Base-by-base conservation (phyloP, 192 early-diverging fungal genomes). In the Geosiphon pyriformis region DNA sequence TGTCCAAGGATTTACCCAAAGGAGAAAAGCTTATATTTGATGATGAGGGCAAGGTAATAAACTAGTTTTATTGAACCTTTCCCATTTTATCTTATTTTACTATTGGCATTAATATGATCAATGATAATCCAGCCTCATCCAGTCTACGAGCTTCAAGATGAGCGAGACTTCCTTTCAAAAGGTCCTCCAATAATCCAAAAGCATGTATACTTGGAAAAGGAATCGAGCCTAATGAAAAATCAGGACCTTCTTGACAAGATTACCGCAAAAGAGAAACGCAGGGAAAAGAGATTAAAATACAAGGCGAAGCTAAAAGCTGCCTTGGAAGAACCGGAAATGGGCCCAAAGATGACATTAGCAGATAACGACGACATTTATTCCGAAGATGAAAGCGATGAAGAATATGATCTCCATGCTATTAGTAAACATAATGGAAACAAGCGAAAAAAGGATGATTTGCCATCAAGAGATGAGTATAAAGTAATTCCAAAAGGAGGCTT, bases 11-110 rank as follows among this genome's bases (percentile, higher is more conserved):
- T 62, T 74, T 79, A 52, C 82, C 87, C 32, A 84, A 80, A 52
- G 82, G 85, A 70, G 76, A 88, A 42, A 91, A 89, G 69, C 60
- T 95, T 8, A 70, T 93, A 49, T 99, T 96, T 78, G 93, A 98
- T 79, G 96, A 99, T 64, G 94, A 96, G 4, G 96, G 96, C 57
- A 85, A 88, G 25, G 87, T 87, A 33, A 74, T 72, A 15, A 23
- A 4, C 32, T 17, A 18, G 7, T 17, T 18, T 49, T 61, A 30
- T 35, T 76, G 8, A 12, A 23, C 17, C 10, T 58, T 77, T 10
- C 20, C 11, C 1, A 32, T 61, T 7, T 49, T 3, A 25, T 29
- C 46, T 17, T 61, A 31, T 58, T 34, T 15, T 26, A 29, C 23
- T 57, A 32, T 64, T 61, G 17, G 68, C 26, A 60, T 46, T 35